Percentiles rank a stretch among this genome's conserved stretches.
phyloP scores from a whole-genome alignment of 2,329 filamentous ascomycete genomes.

The Fusarium neocosmosporiellum region DNA sequence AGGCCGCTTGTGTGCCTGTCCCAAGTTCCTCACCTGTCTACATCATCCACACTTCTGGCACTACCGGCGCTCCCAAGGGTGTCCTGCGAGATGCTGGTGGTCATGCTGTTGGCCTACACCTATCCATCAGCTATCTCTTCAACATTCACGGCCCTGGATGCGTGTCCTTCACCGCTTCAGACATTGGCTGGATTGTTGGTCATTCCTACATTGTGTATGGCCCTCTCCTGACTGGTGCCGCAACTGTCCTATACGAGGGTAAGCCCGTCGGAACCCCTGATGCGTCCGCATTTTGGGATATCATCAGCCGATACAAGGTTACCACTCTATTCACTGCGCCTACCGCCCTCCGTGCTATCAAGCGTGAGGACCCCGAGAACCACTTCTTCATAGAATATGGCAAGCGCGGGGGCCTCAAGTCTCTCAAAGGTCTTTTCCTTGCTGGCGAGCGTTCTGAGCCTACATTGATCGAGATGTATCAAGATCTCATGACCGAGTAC shows the following conservation, averaged over 20 bases:
- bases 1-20: conserved; percentile 80
- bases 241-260: conserved; percentile 92
- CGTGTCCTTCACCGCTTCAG: conserved; percentile 78
- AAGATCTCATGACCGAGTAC: conserved; percentile 75
- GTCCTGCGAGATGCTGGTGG: conserved; percentile 86
- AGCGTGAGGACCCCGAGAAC: conserved; percentile 85
- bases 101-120: conserved; percentile 85
- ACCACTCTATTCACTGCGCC: conserved; percentile 89
- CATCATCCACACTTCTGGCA: conserved; percentile 89
- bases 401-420: conserved; percentile 75
- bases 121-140: conserved; percentile 87
- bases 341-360: conserved; percentile 86
- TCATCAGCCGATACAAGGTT: conserved; percentile 86
- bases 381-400: conserved; percentile 72
- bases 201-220: conserved; percentile 90
- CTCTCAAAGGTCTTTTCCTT: conserved; percentile 80
- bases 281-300: conserved; percentile 87
- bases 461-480: conserved; percentile 83
- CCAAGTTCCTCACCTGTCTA: conserved; percentile 84
- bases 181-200: conserved; percentile 83
- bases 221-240: conserved; percentile 84
- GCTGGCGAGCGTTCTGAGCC: conserved; percentile 93
- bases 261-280: conserved; percentile 92
- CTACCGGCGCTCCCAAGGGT: conserved; percentile 85
- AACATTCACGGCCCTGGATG: conserved; percentile 85